A percentile compares a stretch with the other conserved stretches of the same genome.
These are phyloP conservation scores for Emericellopsis cladophorae DNA, from an alignment of 2,329 filamentous ascomycete species.

Conservation along the genomic window DNA sequence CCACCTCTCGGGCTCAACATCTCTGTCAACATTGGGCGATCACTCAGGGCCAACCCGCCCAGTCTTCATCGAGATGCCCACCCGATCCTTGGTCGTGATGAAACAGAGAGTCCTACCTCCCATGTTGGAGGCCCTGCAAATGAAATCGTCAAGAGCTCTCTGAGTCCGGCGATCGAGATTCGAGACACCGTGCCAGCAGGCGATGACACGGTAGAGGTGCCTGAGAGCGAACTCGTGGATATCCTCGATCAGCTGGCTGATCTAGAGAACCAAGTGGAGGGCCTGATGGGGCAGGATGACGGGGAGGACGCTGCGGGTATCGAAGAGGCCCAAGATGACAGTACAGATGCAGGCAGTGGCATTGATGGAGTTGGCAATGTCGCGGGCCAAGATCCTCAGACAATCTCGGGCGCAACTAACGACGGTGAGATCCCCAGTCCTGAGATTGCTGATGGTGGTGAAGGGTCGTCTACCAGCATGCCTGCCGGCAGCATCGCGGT, in stretches of 20 bases:
- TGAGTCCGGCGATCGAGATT: no score
- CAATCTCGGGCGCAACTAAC: no score
- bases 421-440: background rate
- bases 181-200: no score
- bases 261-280: conserved; percentile 1
- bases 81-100: no score
- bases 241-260: conserved; percentile 1
- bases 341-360: background rate
- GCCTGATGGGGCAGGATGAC: background rate
- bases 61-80: no score
- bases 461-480: background rate
- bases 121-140: no score
- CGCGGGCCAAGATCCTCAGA: background rate
- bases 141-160: no score
- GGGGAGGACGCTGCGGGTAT: background rate
- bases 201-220: background rate
- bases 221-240: background rate
- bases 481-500: background rate
- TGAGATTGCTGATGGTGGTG: background rate
- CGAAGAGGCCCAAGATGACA: background rate
- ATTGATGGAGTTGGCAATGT: background rate
- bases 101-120: no score
- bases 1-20: no score
- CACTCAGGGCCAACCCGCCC: no score
- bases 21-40: no score